These are phyloP conservation scores for Cercospora sojina DNA, from an alignment of 2,329 filamentous ascomycete species.

Conservation along the genomic window DNA sequence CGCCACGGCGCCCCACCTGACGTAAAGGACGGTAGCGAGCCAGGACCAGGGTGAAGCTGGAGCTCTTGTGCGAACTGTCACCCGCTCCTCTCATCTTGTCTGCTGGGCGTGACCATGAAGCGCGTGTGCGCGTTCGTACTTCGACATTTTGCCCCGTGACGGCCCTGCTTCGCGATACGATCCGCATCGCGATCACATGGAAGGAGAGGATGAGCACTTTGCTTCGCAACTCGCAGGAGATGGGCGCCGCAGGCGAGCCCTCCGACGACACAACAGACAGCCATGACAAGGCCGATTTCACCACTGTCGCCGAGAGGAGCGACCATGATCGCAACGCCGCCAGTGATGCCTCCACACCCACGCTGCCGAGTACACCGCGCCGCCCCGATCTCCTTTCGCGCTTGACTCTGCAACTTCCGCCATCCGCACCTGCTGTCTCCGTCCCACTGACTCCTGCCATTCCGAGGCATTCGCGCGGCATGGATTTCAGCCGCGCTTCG, in stretches of 20 bases:
- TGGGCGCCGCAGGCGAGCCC: not conserved
- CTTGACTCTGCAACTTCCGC: slow-evolving; percentile 68
- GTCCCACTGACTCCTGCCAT: slow-evolving; percentile 46
- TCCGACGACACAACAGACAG: not conserved
- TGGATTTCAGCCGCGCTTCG: slow-evolving; percentile 90
- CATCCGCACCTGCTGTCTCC: slow-evolving; percentile 39
- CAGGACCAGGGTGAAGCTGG: not conserved
- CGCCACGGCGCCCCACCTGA: not conserved
- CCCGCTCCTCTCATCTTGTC: not conserved
- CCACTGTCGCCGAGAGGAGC: not conserved
- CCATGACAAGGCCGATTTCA: not conserved
- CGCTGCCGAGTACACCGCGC: slow-evolving; percentile 42
- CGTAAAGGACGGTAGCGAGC: not conserved
- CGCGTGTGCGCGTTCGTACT: not conserved
- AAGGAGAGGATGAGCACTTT: slow-evolving; percentile 2
- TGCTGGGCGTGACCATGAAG: not conserved
- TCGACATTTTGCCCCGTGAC: not conserved
- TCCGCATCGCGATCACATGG: slow-evolving; percentile 3
- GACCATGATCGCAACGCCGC: not conserved
- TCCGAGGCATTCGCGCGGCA: slow-evolving; percentile 80
- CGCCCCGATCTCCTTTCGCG: slow-evolving; percentile 62
- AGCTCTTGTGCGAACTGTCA: not conserved
- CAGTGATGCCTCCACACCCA: slow-evolving; percentile 3
- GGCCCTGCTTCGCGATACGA: not conserved
- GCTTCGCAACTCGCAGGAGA: not conserved